These are phyloP conservation scores for Amphichorda felina DNA, from an alignment of 2,329 filamentous ascomycete genomes.

Conservation along the genomic window DNA sequence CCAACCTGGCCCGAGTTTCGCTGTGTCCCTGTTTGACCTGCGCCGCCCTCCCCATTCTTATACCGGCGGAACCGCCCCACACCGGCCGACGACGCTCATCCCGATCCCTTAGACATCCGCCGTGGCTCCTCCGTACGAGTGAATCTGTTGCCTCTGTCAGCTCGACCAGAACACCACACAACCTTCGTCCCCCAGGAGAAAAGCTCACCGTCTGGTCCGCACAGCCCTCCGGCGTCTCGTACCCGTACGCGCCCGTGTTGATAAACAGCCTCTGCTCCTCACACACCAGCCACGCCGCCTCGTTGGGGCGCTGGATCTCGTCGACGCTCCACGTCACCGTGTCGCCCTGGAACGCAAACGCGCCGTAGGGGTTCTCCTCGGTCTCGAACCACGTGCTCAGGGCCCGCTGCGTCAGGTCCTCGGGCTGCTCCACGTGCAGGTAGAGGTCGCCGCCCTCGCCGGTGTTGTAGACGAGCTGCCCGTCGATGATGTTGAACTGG, in stretches of 20 bases:
- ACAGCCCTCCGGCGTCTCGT: constrained; percentile 45
- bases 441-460: constrained; percentile 25
- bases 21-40: too few species aligned
- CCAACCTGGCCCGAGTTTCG: too few species aligned
- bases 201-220: constrained; percentile 42
- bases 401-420: constrained; percentile 30
- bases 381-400: constrained; percentile 38
- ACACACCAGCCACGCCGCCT: constrained; percentile 48
- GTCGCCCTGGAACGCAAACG: constrained; percentile 46
- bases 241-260: constrained; percentile 46
- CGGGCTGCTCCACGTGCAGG: constrained; percentile 32
- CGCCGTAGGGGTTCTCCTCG: constrained; percentile 39
- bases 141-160: not conserved
- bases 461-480: constrained; percentile 42
- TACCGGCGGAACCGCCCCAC: too few species aligned
- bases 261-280: constrained; percentile 37
- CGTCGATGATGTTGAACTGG: constrained; percentile 42
- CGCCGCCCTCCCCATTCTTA: too few species aligned
- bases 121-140: constrained; percentile 1
- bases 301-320: constrained; percentile 38
- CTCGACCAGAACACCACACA: too few species aligned
- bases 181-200: too few species aligned
- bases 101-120: constrained; percentile 1
- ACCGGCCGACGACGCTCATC: too few species aligned
- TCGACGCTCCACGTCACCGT: constrained; percentile 39